Percentiles rank a stretch among this genome's conserved stretches.
Evolutionary conservation across 2,329 filamentous ascomycete genomes (phyloP).

Genomic region (Alternaria ventricosa): DNA sequence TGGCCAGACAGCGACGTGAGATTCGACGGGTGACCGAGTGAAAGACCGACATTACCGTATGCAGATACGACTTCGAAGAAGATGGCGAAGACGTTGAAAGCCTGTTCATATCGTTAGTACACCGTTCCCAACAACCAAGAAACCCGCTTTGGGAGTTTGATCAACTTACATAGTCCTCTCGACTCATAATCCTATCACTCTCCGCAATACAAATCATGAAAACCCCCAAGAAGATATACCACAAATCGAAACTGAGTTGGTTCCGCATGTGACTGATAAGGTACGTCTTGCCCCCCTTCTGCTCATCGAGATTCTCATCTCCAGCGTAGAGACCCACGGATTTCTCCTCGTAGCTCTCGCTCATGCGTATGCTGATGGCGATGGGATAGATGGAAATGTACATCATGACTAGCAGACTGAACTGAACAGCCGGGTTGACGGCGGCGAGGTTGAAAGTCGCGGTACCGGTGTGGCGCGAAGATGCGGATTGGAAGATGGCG

Average conservation of each 20-base stretch:
- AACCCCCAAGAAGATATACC: constrained; percentile 93
- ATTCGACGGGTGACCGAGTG: constrained; percentile 76
- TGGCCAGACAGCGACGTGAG: constrained; percentile 83
- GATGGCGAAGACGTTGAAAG: constrained; percentile 57
- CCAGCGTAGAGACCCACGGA: constrained; percentile 75
- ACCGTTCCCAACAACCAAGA: no score
- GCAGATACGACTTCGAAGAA: constrained; percentile 52
- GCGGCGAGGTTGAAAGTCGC: constrained; percentile 76
- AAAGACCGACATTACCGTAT: constrained; percentile 85
- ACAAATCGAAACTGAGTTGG: constrained; percentile 95
- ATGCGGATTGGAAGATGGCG: constrained; percentile 87
- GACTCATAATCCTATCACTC: constrained; percentile 70
- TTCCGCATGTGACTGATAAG: constrained; percentile 89
- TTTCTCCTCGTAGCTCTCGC: constrained; percentile 95
- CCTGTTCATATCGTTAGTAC: neutral
- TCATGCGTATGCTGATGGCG: constrained; percentile 90
- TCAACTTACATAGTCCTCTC: constrained; percentile 54
- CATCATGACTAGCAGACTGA: constrained; percentile 98
- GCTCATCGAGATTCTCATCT: constrained; percentile 52
- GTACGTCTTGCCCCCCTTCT: constrained; percentile 70
- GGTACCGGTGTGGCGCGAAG: constrained; percentile 91
- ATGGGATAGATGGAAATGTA: constrained; percentile 98
- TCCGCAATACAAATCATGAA: constrained; percentile 93
- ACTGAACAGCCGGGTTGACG: constrained; percentile 89
- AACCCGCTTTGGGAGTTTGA: neutral